Conservation (phyloP, 192 early-diverging fungal species). For the Rhizophagus clarus region DNA sequence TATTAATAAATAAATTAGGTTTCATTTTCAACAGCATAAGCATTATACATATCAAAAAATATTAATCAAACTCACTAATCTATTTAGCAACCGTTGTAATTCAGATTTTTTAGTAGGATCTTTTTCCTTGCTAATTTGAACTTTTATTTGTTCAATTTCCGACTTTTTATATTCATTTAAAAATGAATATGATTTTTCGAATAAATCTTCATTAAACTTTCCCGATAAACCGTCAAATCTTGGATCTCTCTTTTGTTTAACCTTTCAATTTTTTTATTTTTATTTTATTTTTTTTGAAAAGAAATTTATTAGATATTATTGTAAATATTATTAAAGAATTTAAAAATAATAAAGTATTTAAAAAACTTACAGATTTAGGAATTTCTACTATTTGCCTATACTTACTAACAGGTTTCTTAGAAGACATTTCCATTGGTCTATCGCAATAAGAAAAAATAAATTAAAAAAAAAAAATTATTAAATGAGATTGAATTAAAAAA, state of each 20-base stretch:
- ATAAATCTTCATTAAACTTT: slow-evolving; percentile 88
- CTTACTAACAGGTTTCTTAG: slow-evolving; percentile 75
- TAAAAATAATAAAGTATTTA: neutral
- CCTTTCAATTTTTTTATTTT: neutral
- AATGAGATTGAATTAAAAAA: neutral
- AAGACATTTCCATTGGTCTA: slow-evolving; percentile 77
- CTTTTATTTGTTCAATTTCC: slow-evolving; percentile 73
- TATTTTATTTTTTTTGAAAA: no score
- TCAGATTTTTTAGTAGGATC: slow-evolving; percentile 60
- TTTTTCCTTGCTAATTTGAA: slow-evolving; percentile 67
- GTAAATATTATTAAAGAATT: neutral
- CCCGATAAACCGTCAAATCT: slow-evolving; percentile 91
- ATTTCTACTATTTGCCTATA: slow-evolving; percentile 70
- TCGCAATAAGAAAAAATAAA: slow-evolving; percentile 18
- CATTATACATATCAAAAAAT: neutral
- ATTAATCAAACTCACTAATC: slow-evolving; percentile 56
- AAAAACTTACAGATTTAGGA: slow-evolving; percentile 45
- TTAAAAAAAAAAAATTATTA: neutral
- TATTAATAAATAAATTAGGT: neutral
- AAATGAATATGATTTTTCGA: slow-evolving; percentile 91
- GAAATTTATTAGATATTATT: neutral
- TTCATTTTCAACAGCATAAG: no score
- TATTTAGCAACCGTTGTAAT: slow-evolving; percentile 61
- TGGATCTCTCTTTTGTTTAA: slow-evolving; percentile 84
- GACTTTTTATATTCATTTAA: slow-evolving; percentile 74